Base-by-base conservation (phyloP, 192 early-diverging fungal species). In the Coemansia biformis region DNA sequence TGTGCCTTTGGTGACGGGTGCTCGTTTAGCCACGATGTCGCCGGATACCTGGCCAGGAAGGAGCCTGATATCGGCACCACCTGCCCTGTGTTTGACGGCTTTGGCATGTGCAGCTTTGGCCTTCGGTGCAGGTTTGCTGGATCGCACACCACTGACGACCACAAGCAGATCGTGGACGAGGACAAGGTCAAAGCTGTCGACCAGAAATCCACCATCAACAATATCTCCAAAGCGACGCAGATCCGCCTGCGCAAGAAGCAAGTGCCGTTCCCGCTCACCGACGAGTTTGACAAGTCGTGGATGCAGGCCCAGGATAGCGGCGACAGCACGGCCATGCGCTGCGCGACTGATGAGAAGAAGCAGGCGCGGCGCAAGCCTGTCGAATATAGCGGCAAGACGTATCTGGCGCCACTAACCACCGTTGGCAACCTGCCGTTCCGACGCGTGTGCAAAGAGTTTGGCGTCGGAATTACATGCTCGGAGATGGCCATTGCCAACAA, bases 381-480 rank as follows among this genome's bases (percentile, higher is more conserved):
- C 16, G 85, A 92, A 65, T 92, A 90, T 47, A 79, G 79, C 50
- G 83, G 85, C 46, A 96, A 96, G 46, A 81, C 86, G 22, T 98
- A 98, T 57, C 72, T 96, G 40, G 96, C 93, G 10, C 96, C 96
- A 8, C 69, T 98, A 50, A 98, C 96, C 0, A 98, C 95, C 2
- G 92, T 98, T 19, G 96, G 96, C 30, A 97, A 98, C 68, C 66
- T 98, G 39, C 96, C 96, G 23, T 98, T 98, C 79, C 81, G 96
- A 10, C 83, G 93, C 14, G 78, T 96, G 19, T 94, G 91, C 70
- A 96, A 96, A 66, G 81, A 67, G 10, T 93, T 86, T 57, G 96
- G 96, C 32, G 92, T 87, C 6, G 94, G 95, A 60, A 88, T 98
- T 31, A 98, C 96, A 5, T 97, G 93, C 54, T 90, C 89, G 29